Evolutionary conservation across 176 grass and related monocot genomes (phyloP), one percentile per base, ranked within the genome.

Genomic region (Ampelocalamus luodianensis): DNA sequence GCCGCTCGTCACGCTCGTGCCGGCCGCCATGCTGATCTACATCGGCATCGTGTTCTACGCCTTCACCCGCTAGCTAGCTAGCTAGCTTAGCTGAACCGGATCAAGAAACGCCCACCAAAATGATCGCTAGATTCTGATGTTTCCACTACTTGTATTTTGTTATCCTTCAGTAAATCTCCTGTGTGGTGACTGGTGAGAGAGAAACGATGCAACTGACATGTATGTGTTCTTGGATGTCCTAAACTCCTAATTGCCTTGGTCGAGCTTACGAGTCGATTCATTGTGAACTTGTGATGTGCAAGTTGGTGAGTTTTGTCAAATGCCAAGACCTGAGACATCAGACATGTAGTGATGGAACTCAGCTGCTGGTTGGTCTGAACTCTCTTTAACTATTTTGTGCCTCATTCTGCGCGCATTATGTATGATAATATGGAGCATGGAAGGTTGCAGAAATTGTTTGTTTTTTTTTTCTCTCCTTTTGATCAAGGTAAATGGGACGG

Each of bases 1-100:
- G 14, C 96, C 91, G 39, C 89, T 98, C 43, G 78, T 98, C 64
- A 93, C 85, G 13, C 89, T 98, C 42, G 93, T 98, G 2, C 96
- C 93, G 3, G 61, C 86, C 10, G 96, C 85, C 60, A 91, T 98
- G 89, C 83, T 95, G 3, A 93, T 98, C 87, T 98, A 98, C 79
- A 73, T 83, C 51, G 93, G 79, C 34, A 90, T 86, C 77, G 87
- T 97, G 55, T 76, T 97, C 85, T 97, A 93, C 69, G 87, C 94
- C 3, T 97, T 97, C 85, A 84, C 89, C 4, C 88, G 91, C 36
- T 89, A 83, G 63, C 5, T 12, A 83, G 63, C 5, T 12, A 61
- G 59, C 59, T 23, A 29, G 29, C 29, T 29, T 29, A 29, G 29
- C 29, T 29, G 4, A 81, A 5, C 4, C 53, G 17, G 23, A 48